phyloP scores from a whole-genome alignment of 2,329 filamentous ascomycete genomes.

The Mycosphaerelloides madeirae region DNA sequence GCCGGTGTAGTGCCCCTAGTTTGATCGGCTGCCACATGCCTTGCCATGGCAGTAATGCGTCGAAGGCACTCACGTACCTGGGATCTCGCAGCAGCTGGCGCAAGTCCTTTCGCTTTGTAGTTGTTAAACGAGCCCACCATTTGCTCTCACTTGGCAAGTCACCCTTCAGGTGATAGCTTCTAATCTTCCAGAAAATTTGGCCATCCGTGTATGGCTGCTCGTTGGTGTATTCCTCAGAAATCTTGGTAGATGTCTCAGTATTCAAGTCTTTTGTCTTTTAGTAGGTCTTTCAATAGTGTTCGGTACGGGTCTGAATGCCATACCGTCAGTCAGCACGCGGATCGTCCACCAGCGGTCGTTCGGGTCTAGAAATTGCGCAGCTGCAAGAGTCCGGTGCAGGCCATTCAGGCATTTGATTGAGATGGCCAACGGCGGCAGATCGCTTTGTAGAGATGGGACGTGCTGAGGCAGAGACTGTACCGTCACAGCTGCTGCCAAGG shows the following conservation, averaged over 20 bases:
- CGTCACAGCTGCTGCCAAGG: too few relatives aligned
- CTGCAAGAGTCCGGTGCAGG: background rate
- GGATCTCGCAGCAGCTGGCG: slow-evolving; percentile 11
- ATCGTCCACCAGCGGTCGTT: background rate
- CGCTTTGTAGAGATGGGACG: too few relatives aligned
- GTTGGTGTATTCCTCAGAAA: background rate
- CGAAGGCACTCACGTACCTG: slow-evolving; percentile 10
- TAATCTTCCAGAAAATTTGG: background rate
- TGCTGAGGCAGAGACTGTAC: background rate
- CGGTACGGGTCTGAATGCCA: too few relatives aligned
- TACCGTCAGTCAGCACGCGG: background rate
- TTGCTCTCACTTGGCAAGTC: background rate
- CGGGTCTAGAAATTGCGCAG: background rate
- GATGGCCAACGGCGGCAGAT: background rate
- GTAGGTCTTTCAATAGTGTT: too few relatives aligned
- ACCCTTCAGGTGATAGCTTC: background rate
- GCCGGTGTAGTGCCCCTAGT: slow-evolving; percentile 17
- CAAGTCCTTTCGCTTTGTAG: background rate
- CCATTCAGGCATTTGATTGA: background rate
- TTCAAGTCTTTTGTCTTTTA: too few relatives aligned
- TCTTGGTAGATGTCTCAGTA: background rate
- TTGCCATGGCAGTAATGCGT: slow-evolving; percentile 12
- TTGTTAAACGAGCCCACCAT: background rate
- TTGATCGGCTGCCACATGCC: slow-evolving; percentile 18
- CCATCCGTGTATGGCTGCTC: background rate